Conservation (phyloP, 257 asterid genomes). For the Rubia yunnanensis region DNA sequence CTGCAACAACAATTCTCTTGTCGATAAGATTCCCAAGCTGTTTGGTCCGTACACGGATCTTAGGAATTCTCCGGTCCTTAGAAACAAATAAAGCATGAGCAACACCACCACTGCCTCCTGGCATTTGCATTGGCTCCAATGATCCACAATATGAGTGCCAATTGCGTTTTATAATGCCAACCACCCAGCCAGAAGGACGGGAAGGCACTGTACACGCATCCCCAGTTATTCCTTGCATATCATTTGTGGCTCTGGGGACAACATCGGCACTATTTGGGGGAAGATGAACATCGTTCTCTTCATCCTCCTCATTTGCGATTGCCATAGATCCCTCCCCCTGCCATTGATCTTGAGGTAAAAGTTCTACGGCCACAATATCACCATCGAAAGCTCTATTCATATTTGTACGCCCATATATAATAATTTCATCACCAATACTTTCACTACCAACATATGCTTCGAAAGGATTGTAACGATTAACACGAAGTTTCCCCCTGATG, state of each 20-base stretch:
- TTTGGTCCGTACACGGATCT: conserved; percentile 92
- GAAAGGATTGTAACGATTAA: conserved; percentile 88
- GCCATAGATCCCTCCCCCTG: conserved; percentile 72
- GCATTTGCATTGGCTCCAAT: conserved; percentile 96
- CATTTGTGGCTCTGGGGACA: conserved; percentile 65
- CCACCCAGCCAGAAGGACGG: conserved; percentile 88
- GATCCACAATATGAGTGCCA: conserved; percentile 99
- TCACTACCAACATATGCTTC: conserved; percentile 99
- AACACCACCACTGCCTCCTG: conserved; percentile 82
- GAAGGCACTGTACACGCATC: conserved; percentile 35
- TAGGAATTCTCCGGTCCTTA: conserved; percentile 84
- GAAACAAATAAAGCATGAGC: conserved; percentile 84
- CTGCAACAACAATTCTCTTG: conserved; percentile 85
- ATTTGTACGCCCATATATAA: conserved; percentile 70
- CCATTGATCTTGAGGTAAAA: conserved; percentile 88
- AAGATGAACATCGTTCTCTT: conserved; percentile 84
- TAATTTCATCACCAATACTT: conserved; percentile 95
- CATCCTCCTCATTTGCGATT: conserved; percentile 78
- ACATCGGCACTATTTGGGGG: conserved; percentile 95
- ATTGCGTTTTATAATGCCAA: conserved; percentile 89
- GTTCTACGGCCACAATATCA: conserved; percentile 89
- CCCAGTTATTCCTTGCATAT: conserved; percentile 30
- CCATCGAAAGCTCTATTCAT: conserved; percentile 99
- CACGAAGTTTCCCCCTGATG: conserved; percentile 99
- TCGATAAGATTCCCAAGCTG: conserved; percentile 86